Evolutionary conservation across 768 basidiomycete genomes (phyloP).

Genomic region (Collybiopsis luxurians): DNA sequence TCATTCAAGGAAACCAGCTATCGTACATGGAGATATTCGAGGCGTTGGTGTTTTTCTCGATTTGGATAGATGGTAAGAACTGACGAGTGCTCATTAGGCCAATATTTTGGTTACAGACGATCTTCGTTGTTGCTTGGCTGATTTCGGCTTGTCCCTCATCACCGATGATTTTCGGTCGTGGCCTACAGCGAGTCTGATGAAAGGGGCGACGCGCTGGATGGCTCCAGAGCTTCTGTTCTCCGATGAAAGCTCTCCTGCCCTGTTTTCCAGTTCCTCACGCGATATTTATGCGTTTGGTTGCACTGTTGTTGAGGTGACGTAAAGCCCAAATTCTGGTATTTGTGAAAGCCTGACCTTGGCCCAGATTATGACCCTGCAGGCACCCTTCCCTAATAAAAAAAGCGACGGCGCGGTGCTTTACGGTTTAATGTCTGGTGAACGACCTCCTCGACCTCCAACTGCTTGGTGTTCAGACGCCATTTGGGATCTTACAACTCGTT

Average conservation of each 20-base stretch:
- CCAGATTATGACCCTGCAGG: neutral
- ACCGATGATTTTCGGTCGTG: neutral
- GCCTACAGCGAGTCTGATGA: neutral
- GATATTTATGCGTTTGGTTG: neutral
- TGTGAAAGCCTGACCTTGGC: too few species aligned
- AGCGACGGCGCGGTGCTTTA: neutral
- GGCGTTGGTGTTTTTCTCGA: neutral
- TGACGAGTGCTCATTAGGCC: neutral
- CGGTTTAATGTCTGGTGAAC: neutral
- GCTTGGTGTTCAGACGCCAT: neutral
- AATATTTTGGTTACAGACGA: constrained; percentile 5
- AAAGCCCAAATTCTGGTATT: neutral
- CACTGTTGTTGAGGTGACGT: neutral
- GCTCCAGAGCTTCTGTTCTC: neutral
- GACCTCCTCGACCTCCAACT: neutral
- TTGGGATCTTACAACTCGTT: neutral
- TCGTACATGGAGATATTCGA: constrained; percentile 16
- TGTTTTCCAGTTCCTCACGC: neutral
- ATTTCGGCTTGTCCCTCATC: constrained; percentile 3
- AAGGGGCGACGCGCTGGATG: neutral
- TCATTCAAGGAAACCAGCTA: constrained; percentile 20
- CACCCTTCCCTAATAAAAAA: neutral
- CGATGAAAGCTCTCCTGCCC: neutral
- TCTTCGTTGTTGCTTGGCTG: constrained; percentile 6
- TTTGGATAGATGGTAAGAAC: neutral